These are phyloP conservation scores for Podochytrium sp. DNA, from an alignment of 192 early-diverging fungal genomes.

Conservation along the genomic window DNA sequence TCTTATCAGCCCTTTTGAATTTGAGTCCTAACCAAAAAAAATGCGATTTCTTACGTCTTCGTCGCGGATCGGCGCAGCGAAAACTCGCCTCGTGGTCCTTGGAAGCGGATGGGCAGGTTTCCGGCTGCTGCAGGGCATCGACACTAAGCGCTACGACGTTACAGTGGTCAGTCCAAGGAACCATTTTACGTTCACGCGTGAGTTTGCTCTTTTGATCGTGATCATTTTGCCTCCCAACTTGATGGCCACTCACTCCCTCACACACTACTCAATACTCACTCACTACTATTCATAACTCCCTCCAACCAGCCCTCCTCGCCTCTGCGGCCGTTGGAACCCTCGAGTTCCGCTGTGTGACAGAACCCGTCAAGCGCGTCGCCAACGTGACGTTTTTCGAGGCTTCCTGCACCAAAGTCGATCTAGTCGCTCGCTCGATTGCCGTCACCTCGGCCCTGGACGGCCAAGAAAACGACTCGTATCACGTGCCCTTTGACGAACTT, in stretches of 20 bases:
- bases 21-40: no score
- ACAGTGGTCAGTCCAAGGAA: constrained; percentile 82
- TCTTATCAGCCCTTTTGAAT: no score
- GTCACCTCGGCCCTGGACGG: constrained; percentile 16
- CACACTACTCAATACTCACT: neutral
- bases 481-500: constrained; percentile 76
- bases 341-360: constrained; percentile 84
- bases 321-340: constrained; percentile 74
- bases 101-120: constrained; percentile 64
- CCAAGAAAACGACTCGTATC: constrained; percentile 29
- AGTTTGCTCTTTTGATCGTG: no score
- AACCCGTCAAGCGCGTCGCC: constrained; percentile 38
- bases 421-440: constrained; percentile 39
- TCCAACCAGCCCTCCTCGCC: constrained; percentile 76
- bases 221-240: no score
- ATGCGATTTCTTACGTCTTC: no score
- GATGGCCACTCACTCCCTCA: neutral
- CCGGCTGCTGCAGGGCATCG: constrained; percentile 71
- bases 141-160: constrained; percentile 70
- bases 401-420: constrained; percentile 55
- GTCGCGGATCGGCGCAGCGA: no score
- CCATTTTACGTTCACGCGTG: constrained; percentile 78
- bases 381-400: constrained; percentile 68
- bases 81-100: constrained; percentile 24
- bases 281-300: neutral